A percentile compares a stretch with the other conserved stretches of the same genome.
Evolutionary conservation across 371 early-diverging fungal species (phyloP).

Genomic region (Haplosporangium sp.): DNA sequence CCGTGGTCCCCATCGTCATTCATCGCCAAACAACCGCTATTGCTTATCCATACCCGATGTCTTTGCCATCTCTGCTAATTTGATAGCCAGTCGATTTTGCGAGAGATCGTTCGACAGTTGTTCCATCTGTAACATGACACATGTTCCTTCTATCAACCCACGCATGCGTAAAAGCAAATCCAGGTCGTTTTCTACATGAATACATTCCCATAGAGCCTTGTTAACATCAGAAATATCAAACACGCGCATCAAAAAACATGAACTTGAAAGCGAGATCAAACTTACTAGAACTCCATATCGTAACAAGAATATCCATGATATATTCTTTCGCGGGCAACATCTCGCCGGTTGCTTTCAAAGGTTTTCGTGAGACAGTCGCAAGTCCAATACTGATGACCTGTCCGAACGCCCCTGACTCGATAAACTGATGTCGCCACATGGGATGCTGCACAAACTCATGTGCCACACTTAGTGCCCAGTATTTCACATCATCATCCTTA

Average conservation of each 20-base stretch:
- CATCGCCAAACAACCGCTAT: too few species aligned
- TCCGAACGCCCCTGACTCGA: conserved; percentile 41
- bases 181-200: conserved; percentile 24
- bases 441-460: conserved; percentile 59
- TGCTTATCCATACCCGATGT: conserved; percentile 21
- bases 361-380: conserved; percentile 30
- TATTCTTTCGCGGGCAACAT: conserved; percentile 35
- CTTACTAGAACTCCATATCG: conserved; percentile 50
- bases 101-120: conserved; percentile 23
- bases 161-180: conserved; percentile 17
- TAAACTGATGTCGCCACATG: conserved; percentile 41
- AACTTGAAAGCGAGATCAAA: neutral
- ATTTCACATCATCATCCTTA: conserved; percentile 78
- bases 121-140: conserved; percentile 45
- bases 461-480: conserved; percentile 76
- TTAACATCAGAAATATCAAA: too few species aligned
- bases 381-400: conserved; percentile 50
- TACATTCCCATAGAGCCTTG: too few species aligned
- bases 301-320: conserved; percentile 37
- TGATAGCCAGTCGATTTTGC: conserved; percentile 28
- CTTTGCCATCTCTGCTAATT: conserved; percentile 36
- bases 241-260: neutral
- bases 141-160: conserved; percentile 29
- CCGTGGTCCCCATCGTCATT: too few species aligned
- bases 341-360: conserved; percentile 31